These are phyloP conservation scores for Penicillium sp. DNA, from an alignment of 2,329 filamentous ascomycete genomes.

Conservation along the genomic window DNA sequence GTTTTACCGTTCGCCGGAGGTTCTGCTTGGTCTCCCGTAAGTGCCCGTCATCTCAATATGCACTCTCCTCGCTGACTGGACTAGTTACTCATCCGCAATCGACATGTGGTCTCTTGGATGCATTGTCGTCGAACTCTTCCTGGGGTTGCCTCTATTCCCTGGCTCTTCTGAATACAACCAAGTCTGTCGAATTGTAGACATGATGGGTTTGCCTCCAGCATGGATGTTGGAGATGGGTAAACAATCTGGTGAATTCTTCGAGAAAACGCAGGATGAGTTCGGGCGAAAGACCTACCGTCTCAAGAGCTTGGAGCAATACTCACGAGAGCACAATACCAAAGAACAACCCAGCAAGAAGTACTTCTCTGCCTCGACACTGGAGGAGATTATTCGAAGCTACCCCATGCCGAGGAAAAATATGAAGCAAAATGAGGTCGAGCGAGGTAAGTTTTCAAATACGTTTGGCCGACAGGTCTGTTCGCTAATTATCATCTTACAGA, in stretches of 20 bases:
- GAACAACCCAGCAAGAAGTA: constrained; percentile 99
- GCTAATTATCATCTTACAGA: constrained; percentile 57
- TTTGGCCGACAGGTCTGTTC: neutral
- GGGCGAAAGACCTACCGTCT: constrained; percentile 86
- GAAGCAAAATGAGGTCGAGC: constrained; percentile 94
- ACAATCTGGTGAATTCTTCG: constrained; percentile 95
- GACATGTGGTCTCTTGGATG: constrained; percentile 99
- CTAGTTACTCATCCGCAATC: constrained; percentile 88
- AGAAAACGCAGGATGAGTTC: constrained; percentile 89
- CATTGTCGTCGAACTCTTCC: constrained; percentile 96
- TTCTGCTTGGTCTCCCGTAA: constrained; percentile 82
- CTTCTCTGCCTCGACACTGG: constrained; percentile 89
- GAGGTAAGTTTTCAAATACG: constrained; percentile 62
- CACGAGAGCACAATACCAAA: constrained; percentile 90
- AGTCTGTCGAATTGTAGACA: constrained; percentile 94
- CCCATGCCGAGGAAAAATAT: constrained; percentile 99
- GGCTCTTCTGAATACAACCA: constrained; percentile 99
- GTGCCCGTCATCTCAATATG: constrained; percentile 18
- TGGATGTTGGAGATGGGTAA: constrained; percentile 99
- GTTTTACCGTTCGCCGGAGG: constrained; percentile 96
- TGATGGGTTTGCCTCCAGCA: constrained; percentile 92
- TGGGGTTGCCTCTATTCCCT: constrained; percentile 90
- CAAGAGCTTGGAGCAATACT: constrained; percentile 98
- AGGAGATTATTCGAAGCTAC: constrained; percentile 96
- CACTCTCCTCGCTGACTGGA: constrained; percentile 7